Percentiles rank a stretch among this genome's conserved stretches.
phyloP scores from a whole-genome alignment of 768 basidiomycete genomes.

The Kondoa malvinella region DNA sequence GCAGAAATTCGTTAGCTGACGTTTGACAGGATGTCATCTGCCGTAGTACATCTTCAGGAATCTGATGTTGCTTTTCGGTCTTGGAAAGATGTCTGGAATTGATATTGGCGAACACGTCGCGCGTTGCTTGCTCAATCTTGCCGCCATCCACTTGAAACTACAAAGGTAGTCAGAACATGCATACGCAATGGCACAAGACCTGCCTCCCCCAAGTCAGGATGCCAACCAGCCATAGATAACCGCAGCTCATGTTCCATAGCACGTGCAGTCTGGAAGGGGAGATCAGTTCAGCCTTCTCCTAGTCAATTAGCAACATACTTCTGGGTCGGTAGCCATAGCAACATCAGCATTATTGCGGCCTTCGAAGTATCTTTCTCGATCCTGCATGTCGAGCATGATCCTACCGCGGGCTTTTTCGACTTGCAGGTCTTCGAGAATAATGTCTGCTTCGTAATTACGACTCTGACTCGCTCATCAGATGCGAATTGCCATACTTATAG shows the following conservation, averaged over 20 bases:
- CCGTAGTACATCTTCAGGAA: constrained; percentile 14
- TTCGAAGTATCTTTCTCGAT: constrained; percentile 17
- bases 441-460: constrained; percentile 41
- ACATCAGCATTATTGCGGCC: neutral
- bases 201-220: constrained; percentile 9
- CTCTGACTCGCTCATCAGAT: constrained; percentile 15
- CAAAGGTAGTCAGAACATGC: neutral
- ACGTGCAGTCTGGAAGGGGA: too few species aligned
- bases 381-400: constrained; percentile 50
- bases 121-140: neutral
- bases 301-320: constrained; percentile 7
- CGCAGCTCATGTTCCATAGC: neutral
- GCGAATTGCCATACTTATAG: neutral
- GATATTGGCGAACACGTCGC: neutral
- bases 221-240: neutral
- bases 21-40: constrained; percentile 63
- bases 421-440: constrained; percentile 72
- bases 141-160: constrained; percentile 1
- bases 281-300: too few species aligned
- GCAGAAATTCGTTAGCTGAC: constrained; percentile 83
- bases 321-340: neutral
- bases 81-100: constrained; percentile 33
- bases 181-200: constrained; percentile 1
- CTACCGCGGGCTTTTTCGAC: constrained; percentile 49
- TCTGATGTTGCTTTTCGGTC: constrained; percentile 47